Conservation (phyloP, 345 rosid genomes). For the Brassica napus region Da-Ae NC_063447.1:240001-240500, state of each 20-base stretch:
- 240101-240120: slow-evolving; percentile 23
- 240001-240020: slow-evolving; percentile 97
- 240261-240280: slow-evolving; percentile 83
- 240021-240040: slow-evolving; percentile 91
- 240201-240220: slow-evolving; percentile 94
- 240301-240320: slow-evolving; percentile 30
- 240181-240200: slow-evolving; percentile 76
- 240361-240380: slow-evolving; percentile 72
- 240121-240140: neutral
- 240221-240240: slow-evolving; percentile 85
- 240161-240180: slow-evolving; percentile 18
- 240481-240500: slow-evolving; percentile 52
- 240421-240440: slow-evolving; percentile 19
- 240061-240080: slow-evolving; percentile 97
- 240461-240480: neutral
- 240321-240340: slow-evolving; percentile 21
- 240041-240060: slow-evolving; percentile 93
- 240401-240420: slow-evolving; percentile 52
- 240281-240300: slow-evolving; percentile 59
- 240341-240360: neutral
- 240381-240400: slow-evolving; percentile 97
- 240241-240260: slow-evolving; percentile 91
- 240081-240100: slow-evolving; percentile 89
- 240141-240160: neutral
- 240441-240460: neutral